Evolutionary conservation across 441 rosid genomes (phyloP), one percentile per base, ranked within the genome.

Genomic region (Gossypium gossypioides): DNA sequence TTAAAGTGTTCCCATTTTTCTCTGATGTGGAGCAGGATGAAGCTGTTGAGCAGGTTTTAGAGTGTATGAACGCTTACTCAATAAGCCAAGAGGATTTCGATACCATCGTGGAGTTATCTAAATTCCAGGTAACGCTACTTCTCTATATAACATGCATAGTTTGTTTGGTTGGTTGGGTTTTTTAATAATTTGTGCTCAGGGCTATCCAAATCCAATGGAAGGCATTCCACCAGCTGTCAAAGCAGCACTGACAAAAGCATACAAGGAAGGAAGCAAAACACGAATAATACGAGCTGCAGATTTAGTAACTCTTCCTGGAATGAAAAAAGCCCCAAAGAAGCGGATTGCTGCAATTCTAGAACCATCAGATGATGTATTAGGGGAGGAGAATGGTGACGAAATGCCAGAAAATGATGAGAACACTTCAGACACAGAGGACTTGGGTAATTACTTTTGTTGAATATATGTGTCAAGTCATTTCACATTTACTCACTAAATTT

Each of bases 81-180:
- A 87, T 95, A 70, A 87, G 83, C 81, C 97, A 89, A 89, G 97
- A 89, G 77, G 98, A 95, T 83, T 82, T 80, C 69, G 97, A 91
- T 79, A 89, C 93, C 10, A 72, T 91, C 9, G 80, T 87, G 69
- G 99, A 89, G 79, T 70, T 95, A 74, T 86, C 93, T 18, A 92
- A 95, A 74, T 95, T 84, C 82, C 86, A 88, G 96, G 99, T 87
- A 77, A 56, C 37, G 15, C 34, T 54, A 25, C 5, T 13, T 52
- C 34, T 34, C 2, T n/a, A 50, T 51, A 27, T 27, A 40, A 29
- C 61, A 51, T 69, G 1, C 2, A 13, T 21, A 37, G 7, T 12
- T 69, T 40, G 9, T 57, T 59, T 37, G 40, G 40, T 71, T 16
- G 40, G n/a, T 50, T 16, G 46, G 9, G 27, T 46, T n/a, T 48